These are phyloP conservation scores for Babesia divergens DNA, from an alignment of 169 alveolate genomes.

Conservation along the genomic window DNA sequence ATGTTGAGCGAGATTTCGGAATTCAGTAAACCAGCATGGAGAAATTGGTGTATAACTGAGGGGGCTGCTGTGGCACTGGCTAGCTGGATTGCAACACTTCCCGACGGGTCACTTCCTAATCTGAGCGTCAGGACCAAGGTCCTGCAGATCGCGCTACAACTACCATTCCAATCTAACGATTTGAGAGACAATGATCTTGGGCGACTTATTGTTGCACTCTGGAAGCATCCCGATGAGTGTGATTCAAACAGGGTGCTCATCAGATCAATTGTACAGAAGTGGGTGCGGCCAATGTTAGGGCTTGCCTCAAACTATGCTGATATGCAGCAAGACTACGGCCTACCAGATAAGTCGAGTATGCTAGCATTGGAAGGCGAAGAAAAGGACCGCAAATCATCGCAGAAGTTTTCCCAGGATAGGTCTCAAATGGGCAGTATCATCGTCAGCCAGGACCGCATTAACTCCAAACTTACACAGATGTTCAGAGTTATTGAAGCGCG, in stretches of 20 bases:
- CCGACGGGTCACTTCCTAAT: constrained; percentile 82
- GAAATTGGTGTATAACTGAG: constrained; percentile 77
- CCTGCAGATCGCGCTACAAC: constrained; percentile 69
- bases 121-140: constrained; percentile 76
- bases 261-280: constrained; percentile 76
- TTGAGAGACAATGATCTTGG: constrained; percentile 81
- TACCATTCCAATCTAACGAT: constrained; percentile 77
- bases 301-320: constrained; percentile 70
- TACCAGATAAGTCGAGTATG: constrained; percentile 1
- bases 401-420: constrained; percentile 11
- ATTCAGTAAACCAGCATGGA: constrained; percentile 77
- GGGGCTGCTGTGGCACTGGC: constrained; percentile 80
- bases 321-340: constrained; percentile 29
- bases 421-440: constrained; percentile 30
- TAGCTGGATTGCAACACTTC: constrained; percentile 75
- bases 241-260: constrained; percentile 76
- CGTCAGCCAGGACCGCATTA: constrained; percentile 55
- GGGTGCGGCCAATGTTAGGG: constrained; percentile 81
- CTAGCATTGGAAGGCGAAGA: constrained; percentile 21
- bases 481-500: constrained; percentile 48
- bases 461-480: constrained; percentile 54
- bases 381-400: constrained; percentile 34
- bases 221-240: constrained; percentile 80
- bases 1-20: constrained; percentile 75
- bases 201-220: constrained; percentile 71